Base-by-base conservation (phyloP, 148 eudicot genomes). In the Chenopodium berlandieri region DNA sequence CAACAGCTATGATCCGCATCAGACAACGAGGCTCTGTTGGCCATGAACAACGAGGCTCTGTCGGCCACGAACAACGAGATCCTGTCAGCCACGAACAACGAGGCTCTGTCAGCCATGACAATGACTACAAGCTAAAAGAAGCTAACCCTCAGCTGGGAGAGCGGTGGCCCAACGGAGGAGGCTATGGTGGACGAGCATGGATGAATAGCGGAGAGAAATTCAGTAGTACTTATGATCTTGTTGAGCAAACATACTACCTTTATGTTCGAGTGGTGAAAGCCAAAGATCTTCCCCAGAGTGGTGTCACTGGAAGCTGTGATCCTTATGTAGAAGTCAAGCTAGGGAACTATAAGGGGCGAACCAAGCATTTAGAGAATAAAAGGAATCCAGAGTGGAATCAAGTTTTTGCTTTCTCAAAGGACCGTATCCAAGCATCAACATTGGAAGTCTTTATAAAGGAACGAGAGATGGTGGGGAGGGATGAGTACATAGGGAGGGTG, bases 321-420 rank as follows among this genome's bases (percentile, higher is more conserved):
- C 96, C 96, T 12, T 91, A 92, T 77, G 96, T 88, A 52, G 94
- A 92, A 82, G 91, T 92, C 50, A 91, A 88, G 85, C 86, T 92
- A 40, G 95, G 95, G 54, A 92, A 92, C 83, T 92, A 90, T 80
- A 92, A 89, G 82, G 95, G 95, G 58, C 82, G 88, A 54, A 92
- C 95, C 7, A 88, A 79, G 66, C 93, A 86, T 47, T 88, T 87
- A 6, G 95, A 90, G 81, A 89, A 87, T 85, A 90, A 81, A 68
- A 82, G 90, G 27, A 90, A 86, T 77, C 92, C 95, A 0, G 93
- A 90, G 81, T 92, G 90, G 90, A 89, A 90, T 70, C 93, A 92
- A 68, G 95, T 90, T 37, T 92, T 92, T n/a, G 93, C 95, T 22
- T 92, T 92, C 86, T 89, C 95, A 12, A 92, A 86, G 71, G 95